Evolutionary conservation across 2,329 filamentous ascomycete species (phyloP), one percentile per base, ranked within the genome.

Genomic region (Domatiomyces catenatus): DNA sequence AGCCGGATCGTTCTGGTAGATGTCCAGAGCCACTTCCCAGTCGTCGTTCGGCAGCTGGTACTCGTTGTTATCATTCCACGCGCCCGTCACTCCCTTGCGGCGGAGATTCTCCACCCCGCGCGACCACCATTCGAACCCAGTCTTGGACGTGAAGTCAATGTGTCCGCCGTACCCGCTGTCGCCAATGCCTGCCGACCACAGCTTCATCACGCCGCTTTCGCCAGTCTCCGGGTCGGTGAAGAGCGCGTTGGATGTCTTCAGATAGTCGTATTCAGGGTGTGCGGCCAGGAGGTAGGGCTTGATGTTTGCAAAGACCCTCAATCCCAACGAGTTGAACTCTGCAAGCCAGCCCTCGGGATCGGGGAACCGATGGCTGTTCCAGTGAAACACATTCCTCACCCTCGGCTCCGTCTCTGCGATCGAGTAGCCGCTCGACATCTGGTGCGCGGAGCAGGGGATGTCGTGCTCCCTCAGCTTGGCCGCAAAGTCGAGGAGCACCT

Each of bases 1-100:
- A 15, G 8, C 44, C 4, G 44, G 43, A 39, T 69, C 66, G 8
- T 39, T n/a, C 18, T 6, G 48, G 48, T 4, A 56, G 10, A 5
- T 43, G 42, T 79, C 71, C 0, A 84, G 67, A 0, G 76, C 75
- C 48, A 79, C 75, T 50, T 77, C 66, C 82, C 82, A 86, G 20
- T 75, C 69, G 52, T 86, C 83, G 53, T 77, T 71, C 0, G 79
- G 74, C 2, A 84, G 71, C 0, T 77, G 80, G 62, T 85, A 86
- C 63, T 86, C 83, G 57, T 86, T 86, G 64, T 86, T 86, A 62
- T 86, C 83, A 56, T 86, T 86, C 83, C 83, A 86, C 67, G 86
- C 84, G 46, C 75, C 81, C 56, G 85, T 81, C 50, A 86, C 81
- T 1, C 82, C 82, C 7, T 77, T 66, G 22, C 75, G 67, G 50